Evolutionary conservation across 495 filamentous ascomycete species (phyloP), one percentile per base, ranked within the genome.

Genomic region (Trichoderma asperelloides): DNA sequence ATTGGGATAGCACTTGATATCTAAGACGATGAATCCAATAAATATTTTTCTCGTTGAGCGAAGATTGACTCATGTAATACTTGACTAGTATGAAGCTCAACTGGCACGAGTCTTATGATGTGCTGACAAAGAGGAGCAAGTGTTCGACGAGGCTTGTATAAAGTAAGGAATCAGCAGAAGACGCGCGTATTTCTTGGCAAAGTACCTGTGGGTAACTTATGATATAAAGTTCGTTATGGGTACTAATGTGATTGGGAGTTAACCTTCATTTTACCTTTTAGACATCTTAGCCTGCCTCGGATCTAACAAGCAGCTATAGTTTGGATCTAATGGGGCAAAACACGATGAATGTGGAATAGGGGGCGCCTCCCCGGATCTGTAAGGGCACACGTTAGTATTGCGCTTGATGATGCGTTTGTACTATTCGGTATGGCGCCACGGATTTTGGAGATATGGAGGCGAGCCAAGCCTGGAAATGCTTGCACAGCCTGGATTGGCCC

Each of bases 1-100:
- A 15, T 21, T 60, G 55, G 25, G 13, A 60, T 60, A 60, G 55
- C 55, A 60, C 12, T 60, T 60, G 55, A 60, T 60, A 60, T 60
- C 23, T 28, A 27, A 60, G 55, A 60, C 23, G 25, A 60, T 21
- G 25, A 60, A 60, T 30, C 25, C 55, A 23, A 23, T 11, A 11
- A 21, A 21, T n/a, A n/a, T 21, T 23, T 51, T 23, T 21, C 23
- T 23, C 21, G 21, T 21, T 21, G 47, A 21, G n/a, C 9, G 47
- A 8, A 37, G 9, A 3, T 37, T 37, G 33, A 37, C 9, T n/a
- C n/a, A 43, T 43, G 40, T 43, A 15, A 43, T 43, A 15, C 9
- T 43, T 43, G 40, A 15, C 40, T 47, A 18, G n/a, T 18, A 47
- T 12, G 5, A 47, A 16, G n/a, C n/a, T n/a, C n/a, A n/a, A n/a